Conservation (phyloP, 2,329 filamentous ascomycete species). For the Fusarium sulawesiense region DNA sequence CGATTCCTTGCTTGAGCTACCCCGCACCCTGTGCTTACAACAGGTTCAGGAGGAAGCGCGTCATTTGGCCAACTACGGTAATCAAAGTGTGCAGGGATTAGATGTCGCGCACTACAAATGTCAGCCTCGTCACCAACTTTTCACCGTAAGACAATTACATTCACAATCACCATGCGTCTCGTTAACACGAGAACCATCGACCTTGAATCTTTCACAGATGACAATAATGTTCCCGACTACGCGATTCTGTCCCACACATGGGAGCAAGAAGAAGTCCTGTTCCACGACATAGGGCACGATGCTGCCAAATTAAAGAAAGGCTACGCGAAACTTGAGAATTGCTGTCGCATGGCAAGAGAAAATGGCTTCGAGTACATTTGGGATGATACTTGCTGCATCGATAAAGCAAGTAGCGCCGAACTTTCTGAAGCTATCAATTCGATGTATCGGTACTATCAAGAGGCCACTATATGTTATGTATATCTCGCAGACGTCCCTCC, state of each 20-base stretch:
- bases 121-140: no score
- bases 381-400: conserved; percentile 41
- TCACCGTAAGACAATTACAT: rapidly evolving
- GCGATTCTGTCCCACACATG: conserved; percentile 22
- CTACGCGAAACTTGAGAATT: conserved; percentile 25
- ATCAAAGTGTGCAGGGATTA: background rate
- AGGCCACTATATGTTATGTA: conserved; percentile 18
- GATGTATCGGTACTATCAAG: conserved; percentile 39
- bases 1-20: background rate
- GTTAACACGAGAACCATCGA: conserved; percentile 17
- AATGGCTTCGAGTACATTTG: conserved; percentile 28
- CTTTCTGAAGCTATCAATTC: conserved; percentile 34
- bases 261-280: conserved; percentile 14
- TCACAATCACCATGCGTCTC: conserved; percentile 12
- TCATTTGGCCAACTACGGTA: background rate
- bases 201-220: background rate
- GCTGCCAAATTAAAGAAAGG: background rate
- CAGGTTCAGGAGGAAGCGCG: no score
- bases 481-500: conserved; percentile 19
- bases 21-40: background rate
- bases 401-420: conserved; percentile 35
- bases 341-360: background rate
- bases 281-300: conserved; percentile 6
- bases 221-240: background rate
- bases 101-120: background rate